A percentile compares a stretch with the other conserved stretches of the same genome.
These are phyloP conservation scores for Sugiyamaella chiloensis DNA, from an alignment of 805 yeast genomes.

Conservation along the genomic window DNA sequence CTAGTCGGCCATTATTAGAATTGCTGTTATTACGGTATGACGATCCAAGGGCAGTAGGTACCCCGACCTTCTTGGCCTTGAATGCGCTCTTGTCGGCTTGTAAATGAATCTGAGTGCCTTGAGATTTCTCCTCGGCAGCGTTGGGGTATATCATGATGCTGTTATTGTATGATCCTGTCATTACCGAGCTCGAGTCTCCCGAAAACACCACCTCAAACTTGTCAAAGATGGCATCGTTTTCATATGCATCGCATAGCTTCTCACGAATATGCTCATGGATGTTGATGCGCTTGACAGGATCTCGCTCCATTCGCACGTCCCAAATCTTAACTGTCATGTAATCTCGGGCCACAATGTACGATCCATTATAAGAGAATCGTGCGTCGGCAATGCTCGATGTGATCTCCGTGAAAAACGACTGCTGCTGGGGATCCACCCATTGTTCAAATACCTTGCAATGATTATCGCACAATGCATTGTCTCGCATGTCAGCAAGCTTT, in stretches of 20 bases:
- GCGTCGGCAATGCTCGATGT: conserved; percentile 93
- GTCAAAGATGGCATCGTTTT: conserved; percentile 96
- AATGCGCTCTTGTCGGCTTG: conserved; percentile 99
- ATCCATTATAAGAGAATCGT: conserved; percentile 85
- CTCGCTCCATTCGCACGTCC: conserved; percentile 97
- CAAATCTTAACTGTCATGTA: conserved; percentile 96
- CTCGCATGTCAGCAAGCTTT: conserved; percentile 94
- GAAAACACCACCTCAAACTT: conserved; percentile 94
- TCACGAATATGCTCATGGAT: conserved; percentile 95
- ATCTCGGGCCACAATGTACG: conserved; percentile 94
- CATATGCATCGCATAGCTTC: conserved; percentile 93
- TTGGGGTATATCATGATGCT: conserved; percentile 96
- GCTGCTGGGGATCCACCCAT: conserved; percentile 85
- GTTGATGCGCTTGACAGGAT: conserved; percentile 89
- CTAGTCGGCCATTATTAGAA: conserved; percentile 20
- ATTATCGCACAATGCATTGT: conserved; percentile 87
- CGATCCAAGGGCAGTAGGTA: conserved; percentile 40
- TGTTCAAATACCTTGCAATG: conserved; percentile 85
- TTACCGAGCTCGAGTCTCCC: conserved; percentile 86
- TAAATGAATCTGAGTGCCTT: conserved; percentile 66
- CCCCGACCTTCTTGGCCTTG: conserved; percentile 66
- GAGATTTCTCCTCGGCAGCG: conserved; percentile 41
- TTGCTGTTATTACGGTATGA: conserved; percentile 27
- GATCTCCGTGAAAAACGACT: conserved; percentile 95
- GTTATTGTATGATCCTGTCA: conserved; percentile 97